phyloP scores from a whole-genome alignment of 2,329 filamentous ascomycete species.

The Aspergillus glaucus region DNA sequence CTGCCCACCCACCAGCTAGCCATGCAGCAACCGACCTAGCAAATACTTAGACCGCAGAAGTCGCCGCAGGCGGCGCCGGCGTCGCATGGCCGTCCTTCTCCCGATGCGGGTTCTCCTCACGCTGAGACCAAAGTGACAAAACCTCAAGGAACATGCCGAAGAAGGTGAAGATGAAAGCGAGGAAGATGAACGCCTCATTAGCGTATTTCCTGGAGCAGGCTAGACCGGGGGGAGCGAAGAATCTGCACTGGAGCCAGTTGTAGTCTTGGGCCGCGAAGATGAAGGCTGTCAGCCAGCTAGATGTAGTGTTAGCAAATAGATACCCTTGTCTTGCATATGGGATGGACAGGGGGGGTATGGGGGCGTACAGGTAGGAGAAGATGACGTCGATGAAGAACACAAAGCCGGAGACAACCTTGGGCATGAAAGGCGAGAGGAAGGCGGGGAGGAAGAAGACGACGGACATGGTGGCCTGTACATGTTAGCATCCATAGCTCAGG shows the following conservation, averaged over 20 bases:
- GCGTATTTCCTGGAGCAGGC: constrained; percentile 35
- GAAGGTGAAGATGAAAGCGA: constrained; percentile 41
- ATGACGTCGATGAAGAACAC: constrained; percentile 37
- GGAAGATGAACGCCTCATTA: constrained; percentile 40
- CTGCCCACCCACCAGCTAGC: not conserved
- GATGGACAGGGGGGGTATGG: not conserved
- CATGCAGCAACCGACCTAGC: too few relatives aligned
- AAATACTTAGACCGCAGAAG: not conserved
- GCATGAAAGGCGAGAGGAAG: constrained; percentile 37
- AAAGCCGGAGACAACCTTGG: constrained; percentile 28
- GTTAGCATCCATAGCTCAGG: not conserved
- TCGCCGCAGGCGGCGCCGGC: not conserved
- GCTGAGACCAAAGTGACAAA: constrained; percentile 28
- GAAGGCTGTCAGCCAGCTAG: constrained; percentile 43
- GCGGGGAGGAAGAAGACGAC: constrained; percentile 39
- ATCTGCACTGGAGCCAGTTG: constrained; percentile 23
- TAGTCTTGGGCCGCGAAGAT: constrained; percentile 45
- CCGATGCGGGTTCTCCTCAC: constrained; percentile 14
- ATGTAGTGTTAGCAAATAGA: constrained; percentile 1
- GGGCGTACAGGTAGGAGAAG: constrained; percentile 41
- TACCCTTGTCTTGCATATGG: not conserved
- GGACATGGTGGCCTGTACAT: constrained; percentile 24
- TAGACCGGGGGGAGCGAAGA: constrained; percentile 26
- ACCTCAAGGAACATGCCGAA: constrained; percentile 34
- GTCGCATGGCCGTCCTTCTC: constrained; percentile 21